Evolutionary conservation across 352 stramenopile species (phyloP).

Genomic region (Phytophthora syringae): DNA sequence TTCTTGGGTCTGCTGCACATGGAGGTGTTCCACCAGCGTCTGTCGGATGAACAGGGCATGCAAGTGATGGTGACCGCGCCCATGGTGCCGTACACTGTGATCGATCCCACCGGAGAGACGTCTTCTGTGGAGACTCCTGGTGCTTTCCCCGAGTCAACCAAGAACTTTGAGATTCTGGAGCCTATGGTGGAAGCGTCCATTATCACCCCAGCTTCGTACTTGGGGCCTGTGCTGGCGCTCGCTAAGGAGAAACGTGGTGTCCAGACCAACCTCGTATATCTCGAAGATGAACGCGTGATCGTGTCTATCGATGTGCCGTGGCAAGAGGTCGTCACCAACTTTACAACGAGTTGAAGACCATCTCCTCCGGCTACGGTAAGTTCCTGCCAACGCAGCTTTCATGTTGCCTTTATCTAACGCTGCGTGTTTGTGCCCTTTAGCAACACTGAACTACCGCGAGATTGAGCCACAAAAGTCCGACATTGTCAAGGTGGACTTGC

Average conservation of each 20-base stretch:
- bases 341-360: slow-evolving; percentile 98
- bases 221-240: slow-evolving; percentile 95
- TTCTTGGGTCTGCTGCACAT: slow-evolving; percentile 99
- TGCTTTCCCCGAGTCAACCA: slow-evolving; percentile 84
- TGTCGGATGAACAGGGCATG: slow-evolving; percentile 97
- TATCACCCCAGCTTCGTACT: slow-evolving; percentile 95
- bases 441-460: slow-evolving; percentile 95
- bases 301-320: slow-evolving; percentile 96
- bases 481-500: slow-evolving; percentile 95
- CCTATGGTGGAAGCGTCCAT: slow-evolving; percentile 97
- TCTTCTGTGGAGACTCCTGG: slow-evolving; percentile 73
- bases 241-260: slow-evolving; percentile 91
- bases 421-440: slow-evolving; percentile 30
- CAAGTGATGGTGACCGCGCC: slow-evolving; percentile 98
- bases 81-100: slow-evolving; percentile 97
- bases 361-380: slow-evolving; percentile 95
- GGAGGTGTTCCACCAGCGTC: slow-evolving; percentile 98
- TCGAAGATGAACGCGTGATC: slow-evolving; percentile 96
- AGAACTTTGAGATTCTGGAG: slow-evolving; percentile 92
- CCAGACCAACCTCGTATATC: slow-evolving; percentile 94
- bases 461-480: slow-evolving; percentile 92
- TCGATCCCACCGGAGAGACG: slow-evolving; percentile 54
- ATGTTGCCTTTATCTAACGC: neutral
- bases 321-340: slow-evolving; percentile 99
- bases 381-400: neutral